phyloP scores from a whole-genome alignment of 179 eudicot species.

The Sideroxylon spinosum region DNA sequence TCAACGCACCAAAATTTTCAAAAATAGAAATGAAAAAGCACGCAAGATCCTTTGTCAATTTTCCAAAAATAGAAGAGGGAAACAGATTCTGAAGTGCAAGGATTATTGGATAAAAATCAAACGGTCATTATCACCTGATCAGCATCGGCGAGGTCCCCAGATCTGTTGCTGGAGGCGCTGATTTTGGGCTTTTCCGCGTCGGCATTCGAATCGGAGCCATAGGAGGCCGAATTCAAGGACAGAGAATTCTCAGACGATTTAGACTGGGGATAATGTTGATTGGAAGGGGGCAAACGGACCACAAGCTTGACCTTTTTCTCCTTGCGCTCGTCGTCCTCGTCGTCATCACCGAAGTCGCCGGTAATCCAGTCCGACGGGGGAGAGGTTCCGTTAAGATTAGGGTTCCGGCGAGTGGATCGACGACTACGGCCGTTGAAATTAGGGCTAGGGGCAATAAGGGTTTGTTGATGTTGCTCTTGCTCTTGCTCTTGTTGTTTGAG shows the following conservation, averaged over 20 bases:
- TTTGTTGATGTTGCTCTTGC: not conserved
- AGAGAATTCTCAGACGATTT: constrained; percentile 16
- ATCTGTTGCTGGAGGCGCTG: constrained; percentile 28
- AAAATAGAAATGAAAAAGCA: not conserved
- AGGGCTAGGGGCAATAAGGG: constrained; percentile 20
- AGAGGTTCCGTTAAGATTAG: constrained; percentile 26
- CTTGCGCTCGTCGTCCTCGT: constrained; percentile 47
- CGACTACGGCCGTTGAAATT: constrained; percentile 21
- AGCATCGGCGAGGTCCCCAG: constrained; percentile 18
- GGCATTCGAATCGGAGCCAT: constrained; percentile 26
- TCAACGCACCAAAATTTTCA: constrained; percentile 7
- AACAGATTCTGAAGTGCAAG: not conserved
- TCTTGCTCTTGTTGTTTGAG: constrained; percentile 30
- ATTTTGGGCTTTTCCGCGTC: constrained; percentile 32
- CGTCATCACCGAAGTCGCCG: constrained; percentile 21
- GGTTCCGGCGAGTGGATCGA: constrained; percentile 52
- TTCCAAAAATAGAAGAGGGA: constrained; percentile 17
- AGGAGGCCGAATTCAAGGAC: constrained; percentile 25
- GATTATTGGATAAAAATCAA: constrained; percentile 3
- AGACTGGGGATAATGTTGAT: constrained; percentile 12
- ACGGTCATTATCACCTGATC: constrained; percentile 23
- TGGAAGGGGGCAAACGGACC: constrained; percentile 38
- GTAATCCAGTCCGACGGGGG: constrained; percentile 22
- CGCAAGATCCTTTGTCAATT: not conserved
- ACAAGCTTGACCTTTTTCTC: constrained; percentile 72